Base-by-base conservation (phyloP, 2,329 filamentous ascomycete genomes). In the Aplosporella prunicola region DNA sequence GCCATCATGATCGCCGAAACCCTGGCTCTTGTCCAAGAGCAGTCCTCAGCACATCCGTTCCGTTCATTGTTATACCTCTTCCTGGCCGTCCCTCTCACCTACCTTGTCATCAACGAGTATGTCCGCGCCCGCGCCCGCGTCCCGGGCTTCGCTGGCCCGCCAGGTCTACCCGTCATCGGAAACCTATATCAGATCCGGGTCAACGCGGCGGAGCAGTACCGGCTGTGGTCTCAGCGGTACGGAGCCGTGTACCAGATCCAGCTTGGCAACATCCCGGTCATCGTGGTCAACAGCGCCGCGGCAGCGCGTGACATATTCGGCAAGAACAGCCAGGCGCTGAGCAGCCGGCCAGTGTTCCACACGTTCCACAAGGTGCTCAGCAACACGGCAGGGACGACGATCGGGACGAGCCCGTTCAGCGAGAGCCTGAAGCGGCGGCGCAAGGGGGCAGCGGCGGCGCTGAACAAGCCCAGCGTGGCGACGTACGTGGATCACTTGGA, bases 361-460 rank as follows among this genome's bases (percentile, higher is more conserved):
- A 66, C 63, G 1, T 66, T 67, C 41, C 63, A 67, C 35, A 65
- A 64, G 44, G 70, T 79, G 2, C 63, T 80, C 2, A 78, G 74
- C 2, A 74, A 78, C 28, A 80, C 77, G 0, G 71, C 76, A 1
- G 76, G 77, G 5, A 80, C 76, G 1, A 82, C 78, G 0, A 80
- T 82, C 39, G 78, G 78, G 1, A 82, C 78, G 0, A 77, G 74
- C 1, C 78, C 78, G 0, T 82, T 78, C 50, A 76, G 70, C 37
- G 76, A 81, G 3, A 76, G 71, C 0, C 56, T 80, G 18, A 81
- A 80, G 52, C 64, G 75, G 5, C 64, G 76, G 22, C 66, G 76
- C 40, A 81, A 81, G 53, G 77, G 74, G 11, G 77, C 76, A 1
- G 77, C 76, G 0, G 73, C 74, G 3, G 77, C 78, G 1, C 61